These are phyloP conservation scores for Diplodia corticola DNA, from an alignment of 2,329 filamentous ascomycete species.

Conservation along the genomic window DNA sequence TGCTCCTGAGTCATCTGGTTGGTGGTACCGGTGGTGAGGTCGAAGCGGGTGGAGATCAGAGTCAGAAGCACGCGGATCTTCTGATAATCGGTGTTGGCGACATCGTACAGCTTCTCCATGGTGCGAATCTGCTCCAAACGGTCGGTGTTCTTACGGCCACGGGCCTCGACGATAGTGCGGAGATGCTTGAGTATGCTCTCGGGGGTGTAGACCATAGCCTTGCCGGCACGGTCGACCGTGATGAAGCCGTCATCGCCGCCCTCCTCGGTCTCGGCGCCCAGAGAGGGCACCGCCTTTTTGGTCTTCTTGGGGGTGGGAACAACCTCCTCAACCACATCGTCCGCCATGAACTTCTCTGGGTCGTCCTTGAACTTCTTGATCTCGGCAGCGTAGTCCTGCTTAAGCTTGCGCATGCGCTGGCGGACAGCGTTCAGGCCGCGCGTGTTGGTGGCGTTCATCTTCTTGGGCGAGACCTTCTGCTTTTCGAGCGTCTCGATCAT, in stretches of 20 bases:
- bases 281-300: conserved; percentile 50
- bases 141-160: conserved; percentile 99
- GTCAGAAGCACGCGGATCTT: conserved; percentile 88
- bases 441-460: conserved; percentile 96
- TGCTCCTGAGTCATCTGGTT: conserved; percentile 91
- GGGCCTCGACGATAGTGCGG: conserved; percentile 86
- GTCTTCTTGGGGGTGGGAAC: conserved; percentile 51
- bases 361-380: conserved; percentile 84
- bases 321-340: conserved; percentile 72
- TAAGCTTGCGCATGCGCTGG: conserved; percentile 98
- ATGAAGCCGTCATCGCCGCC: conserved; percentile 85
- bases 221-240: conserved; percentile 84
- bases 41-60: conserved; percentile 90
- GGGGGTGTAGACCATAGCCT: conserved; percentile 86
- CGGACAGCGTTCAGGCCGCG: conserved; percentile 95
- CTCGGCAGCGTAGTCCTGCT: conserved; percentile 87
- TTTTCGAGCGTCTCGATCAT: conserved; percentile 93
- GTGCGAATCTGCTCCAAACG: conserved; percentile 90
- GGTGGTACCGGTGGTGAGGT: conserved; percentile 76
- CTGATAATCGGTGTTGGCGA: conserved; percentile 89
- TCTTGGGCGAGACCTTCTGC: conserved; percentile 94
- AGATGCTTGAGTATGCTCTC: conserved; percentile 99
- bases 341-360: conserved; percentile 85
- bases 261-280: conserved; percentile 52
- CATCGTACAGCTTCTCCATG: conserved; percentile 94